Conservation (phyloP, 306 rosid genomes). For the Dryas drummondii region DNA sequence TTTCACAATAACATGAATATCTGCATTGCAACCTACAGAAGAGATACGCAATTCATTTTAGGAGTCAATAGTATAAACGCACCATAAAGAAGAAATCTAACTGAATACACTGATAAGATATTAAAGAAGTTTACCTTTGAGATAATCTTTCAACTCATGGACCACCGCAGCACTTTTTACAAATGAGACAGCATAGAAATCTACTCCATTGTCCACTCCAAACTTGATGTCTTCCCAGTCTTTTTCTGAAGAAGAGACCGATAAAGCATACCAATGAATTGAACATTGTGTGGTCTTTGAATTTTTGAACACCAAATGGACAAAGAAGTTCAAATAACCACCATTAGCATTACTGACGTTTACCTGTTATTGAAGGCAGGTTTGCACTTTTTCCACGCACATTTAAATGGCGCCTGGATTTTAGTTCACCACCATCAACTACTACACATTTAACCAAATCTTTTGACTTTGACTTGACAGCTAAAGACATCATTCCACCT, state of each 20-base stretch:
- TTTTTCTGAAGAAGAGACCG: slow-evolving; percentile 53
- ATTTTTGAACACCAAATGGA: neutral
- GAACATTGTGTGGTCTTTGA: neutral
- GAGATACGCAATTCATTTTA: slow-evolving; percentile 23
- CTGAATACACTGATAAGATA: slow-evolving; percentile 27
- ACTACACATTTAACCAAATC: slow-evolving; percentile 79
- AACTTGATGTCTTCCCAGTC: slow-evolving; percentile 99
- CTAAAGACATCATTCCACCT: slow-evolving; percentile 99
- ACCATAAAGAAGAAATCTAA: slow-evolving; percentile 14
- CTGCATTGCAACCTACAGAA: slow-evolving; percentile 66
- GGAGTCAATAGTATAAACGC: slow-evolving; percentile 10
- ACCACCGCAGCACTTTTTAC: slow-evolving; percentile 92
- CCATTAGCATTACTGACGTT: slow-evolving; percentile 6
- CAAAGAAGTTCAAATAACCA: neutral
- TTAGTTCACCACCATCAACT: slow-evolving; percentile 90
- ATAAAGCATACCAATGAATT: neutral
- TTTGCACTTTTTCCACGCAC: slow-evolving; percentile 98
- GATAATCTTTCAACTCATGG: slow-evolving; percentile 80
- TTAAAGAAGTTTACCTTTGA: slow-evolving; percentile 46
- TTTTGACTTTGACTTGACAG: slow-evolving; percentile 72
- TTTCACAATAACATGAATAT: slow-evolving; percentile 82
- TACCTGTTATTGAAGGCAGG: slow-evolving; percentile 96
- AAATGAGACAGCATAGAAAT: slow-evolving; percentile 93
- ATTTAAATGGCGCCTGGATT: slow-evolving; percentile 95
- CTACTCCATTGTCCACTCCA: slow-evolving; percentile 94